phyloP scores from a whole-genome alignment of 257 asterid species.

The Solanum bukasovii region DNA sequence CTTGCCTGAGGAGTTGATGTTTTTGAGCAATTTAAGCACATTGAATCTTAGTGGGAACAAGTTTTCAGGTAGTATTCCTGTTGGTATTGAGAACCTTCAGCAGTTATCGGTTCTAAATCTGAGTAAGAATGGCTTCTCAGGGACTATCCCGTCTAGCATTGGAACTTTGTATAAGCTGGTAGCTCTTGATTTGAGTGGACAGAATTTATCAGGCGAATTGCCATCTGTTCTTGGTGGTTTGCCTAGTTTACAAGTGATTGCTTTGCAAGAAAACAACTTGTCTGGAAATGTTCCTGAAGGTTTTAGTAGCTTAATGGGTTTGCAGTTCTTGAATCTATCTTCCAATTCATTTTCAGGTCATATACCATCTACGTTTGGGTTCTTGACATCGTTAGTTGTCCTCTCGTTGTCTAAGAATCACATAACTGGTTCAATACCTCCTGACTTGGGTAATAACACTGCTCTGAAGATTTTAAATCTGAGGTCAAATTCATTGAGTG shows the following conservation, averaged over 20 bases:
- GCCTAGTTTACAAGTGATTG: slow-evolving; percentile 63
- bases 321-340: slow-evolving; percentile 51
- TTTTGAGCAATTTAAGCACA: slow-evolving; percentile 35
- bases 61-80: slow-evolving; percentile 37
- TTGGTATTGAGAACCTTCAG: slow-evolving; percentile 31
- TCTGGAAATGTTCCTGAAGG: slow-evolving; percentile 61
- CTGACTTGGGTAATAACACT: slow-evolving; percentile 55
- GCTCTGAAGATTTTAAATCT: slow-evolving; percentile 39
- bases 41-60: slow-evolving; percentile 53
- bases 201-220: slow-evolving; percentile 45
- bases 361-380: slow-evolving; percentile 54
- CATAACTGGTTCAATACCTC: slow-evolving; percentile 45
- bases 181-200: slow-evolving; percentile 52
- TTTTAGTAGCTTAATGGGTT: slow-evolving; percentile 51
- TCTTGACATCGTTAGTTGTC: slow-evolving; percentile 48
- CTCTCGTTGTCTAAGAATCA: slow-evolving; percentile 46
- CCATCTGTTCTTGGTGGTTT: slow-evolving; percentile 48
- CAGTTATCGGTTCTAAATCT: slow-evolving; percentile 43
- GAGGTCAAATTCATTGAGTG: slow-evolving; percentile 39
- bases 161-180: slow-evolving; percentile 48
- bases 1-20: slow-evolving; percentile 36
- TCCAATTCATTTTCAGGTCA: slow-evolving; percentile 50
- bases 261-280: slow-evolving; percentile 51
- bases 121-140: slow-evolving; percentile 44
- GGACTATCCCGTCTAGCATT: slow-evolving; percentile 37